A percentile compares a stretch with the other conserved stretches of the same genome.
Evolutionary conservation across 306 rosid species (phyloP).

Genomic region (Inga laurina): DNA sequence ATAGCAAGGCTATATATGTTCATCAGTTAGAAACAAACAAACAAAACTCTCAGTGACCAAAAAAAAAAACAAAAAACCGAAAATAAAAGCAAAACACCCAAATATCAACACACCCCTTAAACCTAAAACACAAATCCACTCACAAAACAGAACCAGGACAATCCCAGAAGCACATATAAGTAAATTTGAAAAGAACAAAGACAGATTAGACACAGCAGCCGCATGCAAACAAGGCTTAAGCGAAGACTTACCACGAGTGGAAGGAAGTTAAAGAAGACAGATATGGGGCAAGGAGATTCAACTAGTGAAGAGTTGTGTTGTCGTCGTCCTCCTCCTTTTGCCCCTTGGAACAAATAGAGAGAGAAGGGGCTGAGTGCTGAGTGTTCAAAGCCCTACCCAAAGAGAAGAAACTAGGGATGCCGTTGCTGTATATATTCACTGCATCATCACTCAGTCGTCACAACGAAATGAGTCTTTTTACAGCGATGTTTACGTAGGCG

Average conservation of each 20-base stretch:
- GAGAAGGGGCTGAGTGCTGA: slow-evolving; percentile 1
- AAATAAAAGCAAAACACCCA: neutral
- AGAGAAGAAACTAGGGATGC: slow-evolving; percentile 12
- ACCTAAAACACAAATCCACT: neutral
- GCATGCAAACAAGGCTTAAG: neutral
- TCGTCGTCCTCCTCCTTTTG: neutral
- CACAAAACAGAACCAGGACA: neutral
- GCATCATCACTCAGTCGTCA: neutral
- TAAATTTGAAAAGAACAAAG: neutral
- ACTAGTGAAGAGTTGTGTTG: neutral
- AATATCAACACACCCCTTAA: neutral
- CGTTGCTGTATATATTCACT: slow-evolving; percentile 10
- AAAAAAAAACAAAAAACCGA: neutral
- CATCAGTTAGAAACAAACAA: slow-evolving; percentile 22
- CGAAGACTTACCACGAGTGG: slow-evolving; percentile 1
- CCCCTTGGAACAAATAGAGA: neutral
- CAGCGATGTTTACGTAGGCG: slow-evolving; percentile 13
- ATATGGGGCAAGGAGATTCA: slow-evolving; percentile 37
- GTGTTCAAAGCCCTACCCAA: slow-evolving; percentile 41
- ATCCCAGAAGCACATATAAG: neutral
- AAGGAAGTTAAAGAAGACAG: neutral
- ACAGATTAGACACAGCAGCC: neutral
- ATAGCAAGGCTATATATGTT: slow-evolving; percentile 17
- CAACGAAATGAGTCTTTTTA: slow-evolving; percentile 4
- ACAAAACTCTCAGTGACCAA: neutral